Base-by-base conservation (phyloP, 2,329 filamentous ascomycete species). In the Verticillium klebahnii region DNA sequence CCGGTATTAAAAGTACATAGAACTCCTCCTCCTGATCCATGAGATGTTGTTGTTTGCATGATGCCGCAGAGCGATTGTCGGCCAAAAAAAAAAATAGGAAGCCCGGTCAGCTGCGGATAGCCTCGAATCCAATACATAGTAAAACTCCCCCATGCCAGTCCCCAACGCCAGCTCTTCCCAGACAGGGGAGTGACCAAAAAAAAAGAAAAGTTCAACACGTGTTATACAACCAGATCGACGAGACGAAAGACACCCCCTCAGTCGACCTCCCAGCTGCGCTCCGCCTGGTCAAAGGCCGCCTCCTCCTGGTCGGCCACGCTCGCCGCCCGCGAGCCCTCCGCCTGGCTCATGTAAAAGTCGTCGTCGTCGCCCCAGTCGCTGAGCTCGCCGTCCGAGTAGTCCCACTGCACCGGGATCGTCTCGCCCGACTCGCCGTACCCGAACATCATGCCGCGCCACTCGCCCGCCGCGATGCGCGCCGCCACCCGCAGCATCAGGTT, bases 401-500 rank as follows among this genome's bases (percentile, higher is more conserved):
- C 85, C 85, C 85, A 88, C 56, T 84, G 78, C 3, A 87, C 85
- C 2, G 82, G 80, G 31, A 86, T 83, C 62, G 75, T 72, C 68
- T 84, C 82, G 9, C 83, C 84, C 17, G 75, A 71, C 61, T 86
- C 84, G 36, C 79, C 80, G 59, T 80, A 76, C 12, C 84, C 84
- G 58, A 82, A 80, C 59, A 86, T 79, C 67, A 84, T 75, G 64
- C 85, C 89, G 69, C 84, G 78, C 88, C 83, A 87, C 75, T 85
- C 81, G 19, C 84, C 85, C 34, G 81, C 80, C 1, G 88, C 84
- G 64, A 97, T 92, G 64, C 85, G 87, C 0, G 90, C 88, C 1
- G 93, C 91, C 61, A 97, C 91, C 61, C 87, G 87, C 5, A 97
- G 82, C 82, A 97, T 93, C 50, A 96, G 79, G 31, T 86, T 82